phyloP scores from a whole-genome alignment of 2,329 filamentous ascomycete genomes.

The Aspergillus fijiensis region DNA sequence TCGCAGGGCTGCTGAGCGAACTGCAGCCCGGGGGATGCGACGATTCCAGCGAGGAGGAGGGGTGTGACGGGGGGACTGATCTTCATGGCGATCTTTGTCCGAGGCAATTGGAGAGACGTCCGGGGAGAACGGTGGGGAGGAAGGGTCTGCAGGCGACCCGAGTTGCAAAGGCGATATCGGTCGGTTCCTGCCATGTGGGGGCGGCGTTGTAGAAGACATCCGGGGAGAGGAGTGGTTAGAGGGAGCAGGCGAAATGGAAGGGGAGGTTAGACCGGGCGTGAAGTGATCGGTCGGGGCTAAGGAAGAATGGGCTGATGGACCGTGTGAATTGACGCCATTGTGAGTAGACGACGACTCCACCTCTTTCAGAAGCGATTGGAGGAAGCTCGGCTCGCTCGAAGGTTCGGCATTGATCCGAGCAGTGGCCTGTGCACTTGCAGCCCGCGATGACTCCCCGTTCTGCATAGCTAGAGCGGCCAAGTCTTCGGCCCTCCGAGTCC shows the following conservation, averaged over 20 bases:
- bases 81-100: constrained; percentile 31
- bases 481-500: constrained; percentile 68
- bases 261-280: constrained; percentile 43
- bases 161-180: constrained; percentile 39
- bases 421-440: constrained; percentile 32
- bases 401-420: constrained; percentile 35
- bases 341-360: constrained; percentile 62
- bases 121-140: constrained; percentile 57
- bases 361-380: constrained; percentile 83
- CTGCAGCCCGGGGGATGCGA: constrained; percentile 27
- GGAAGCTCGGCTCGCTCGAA: constrained; percentile 68
- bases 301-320: constrained; percentile 33
- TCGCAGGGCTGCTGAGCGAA: constrained; percentile 29
- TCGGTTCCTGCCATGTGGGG: constrained; percentile 34
- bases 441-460: constrained; percentile 41
- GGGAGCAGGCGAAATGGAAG: constrained; percentile 42
- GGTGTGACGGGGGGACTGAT: constrained; percentile 6
- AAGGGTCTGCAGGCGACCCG: constrained; percentile 29
- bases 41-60: constrained; percentile 22
- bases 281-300: constrained; percentile 40
- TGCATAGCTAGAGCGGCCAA: constrained; percentile 47
- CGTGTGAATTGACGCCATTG: constrained; percentile 29
- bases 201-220: constrained; percentile 40
- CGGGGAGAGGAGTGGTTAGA: constrained; percentile 44
- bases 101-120: constrained; percentile 69